Evolutionary conservation across 2,329 filamentous ascomycete genomes (phyloP), one percentile per base, ranked within the genome.

Genomic region (Clonostachys byssicola): DNA sequence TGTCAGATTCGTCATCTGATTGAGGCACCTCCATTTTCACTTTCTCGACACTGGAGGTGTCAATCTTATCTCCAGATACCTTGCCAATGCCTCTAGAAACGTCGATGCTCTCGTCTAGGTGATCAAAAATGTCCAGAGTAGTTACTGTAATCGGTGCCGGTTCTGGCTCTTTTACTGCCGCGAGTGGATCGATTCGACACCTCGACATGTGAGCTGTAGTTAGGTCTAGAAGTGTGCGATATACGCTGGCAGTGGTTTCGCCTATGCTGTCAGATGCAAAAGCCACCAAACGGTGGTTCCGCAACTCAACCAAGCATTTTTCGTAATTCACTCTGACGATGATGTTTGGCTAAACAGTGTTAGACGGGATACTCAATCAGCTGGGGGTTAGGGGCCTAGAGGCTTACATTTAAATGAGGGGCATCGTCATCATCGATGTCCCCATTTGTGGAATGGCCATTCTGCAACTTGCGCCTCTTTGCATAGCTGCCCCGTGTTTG

Each of bases 251-350:
- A 2, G 92, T 95, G 2, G 80, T 83, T 39, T 83, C 75, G 41
- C 91, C 88, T 17, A 94, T 77, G 34, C 80, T 75, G 46, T 87
- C 81, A 45, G 83, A 77, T 2, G 84, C 89, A 48, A 91, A 80
- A n/a, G 83, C 75, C 45, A 86, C 81, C 4, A 97, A 81, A 17
- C 83, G 81, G 53, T 85, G 79, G 57, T 90, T 96, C 48, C 92
- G 88, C 52, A 96, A 74, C 44, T 88, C 84, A 10, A 96, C 88
- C 7, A 86, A 74, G 49, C 90, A 89, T 64, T 92, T 95, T 47
- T 92, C 86, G 58, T 89, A 86, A 61, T 96, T 96, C 47, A 96
- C 74, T 30, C 86, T 82, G 43, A 97, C 73, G 35, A 92, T 77
- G 53, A 91, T 73, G 49, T 87, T 80, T 44, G 82, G 78, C 85